Percentiles rank a stretch among this genome's conserved stretches.
Evolutionary conservation across 768 basidiomycete species (phyloP).

Genomic region (Holtermanniella nyarrowii): DNA sequence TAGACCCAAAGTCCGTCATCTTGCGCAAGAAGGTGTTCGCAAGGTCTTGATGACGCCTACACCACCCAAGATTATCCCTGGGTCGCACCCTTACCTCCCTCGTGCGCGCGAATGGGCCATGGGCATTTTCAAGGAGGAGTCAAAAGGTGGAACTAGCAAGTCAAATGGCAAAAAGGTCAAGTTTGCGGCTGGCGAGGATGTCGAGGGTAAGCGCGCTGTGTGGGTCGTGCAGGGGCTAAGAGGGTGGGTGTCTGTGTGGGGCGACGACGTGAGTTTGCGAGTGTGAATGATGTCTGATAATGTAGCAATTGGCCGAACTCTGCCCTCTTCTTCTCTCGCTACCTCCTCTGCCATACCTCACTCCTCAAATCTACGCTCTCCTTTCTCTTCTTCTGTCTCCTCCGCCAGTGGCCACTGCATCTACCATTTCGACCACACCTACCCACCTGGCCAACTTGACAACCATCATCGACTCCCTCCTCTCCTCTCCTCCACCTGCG

Average conservation of each 20-base stretch:
- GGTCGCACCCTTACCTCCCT: conserved; percentile 73
- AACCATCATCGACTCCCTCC: conserved; percentile 37
- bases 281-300: neutral
- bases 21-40: conserved; percentile 73
- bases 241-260: conserved; percentile 52
- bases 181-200: conserved; percentile 48
- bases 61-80: conserved; percentile 51
- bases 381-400: conserved; percentile 65
- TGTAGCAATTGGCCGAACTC: conserved; percentile 61
- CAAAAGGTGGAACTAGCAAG: conserved; percentile 50
- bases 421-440: conserved; percentile 10
- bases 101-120: conserved; percentile 71
- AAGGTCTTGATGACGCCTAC: conserved; percentile 68
- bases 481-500: conserved; percentile 33
- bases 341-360: conserved; percentile 78
- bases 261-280: conserved; percentile 52
- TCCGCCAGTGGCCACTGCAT: conserved; percentile 22
- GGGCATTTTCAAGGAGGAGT: conserved; percentile 56
- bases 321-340: conserved; percentile 64
- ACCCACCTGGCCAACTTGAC: conserved; percentile 34
- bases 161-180: conserved; percentile 53
- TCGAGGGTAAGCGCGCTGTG: conserved; percentile 60
- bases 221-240: conserved; percentile 44
- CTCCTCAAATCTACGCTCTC: conserved; percentile 75
- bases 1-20: conserved; percentile 85